Conservation (phyloP, 2,329 filamentous ascomycete genomes). For the Apiospora arundinis region DNA sequence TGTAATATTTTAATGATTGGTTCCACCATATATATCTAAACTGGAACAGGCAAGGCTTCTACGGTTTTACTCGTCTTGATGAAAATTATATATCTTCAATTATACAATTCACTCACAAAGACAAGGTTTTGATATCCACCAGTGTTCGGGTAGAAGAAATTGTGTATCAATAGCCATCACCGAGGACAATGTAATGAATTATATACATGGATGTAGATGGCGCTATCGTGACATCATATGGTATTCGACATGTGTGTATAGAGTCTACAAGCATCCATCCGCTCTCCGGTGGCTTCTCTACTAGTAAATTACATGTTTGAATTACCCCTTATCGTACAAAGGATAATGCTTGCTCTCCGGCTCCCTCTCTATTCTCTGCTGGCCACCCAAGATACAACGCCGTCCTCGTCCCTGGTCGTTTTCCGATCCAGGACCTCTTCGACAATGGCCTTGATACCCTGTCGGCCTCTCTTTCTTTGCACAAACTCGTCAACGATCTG, state of each 20-base stretch:
- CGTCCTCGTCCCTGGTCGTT: slow-evolving; percentile 50
- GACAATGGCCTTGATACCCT: slow-evolving; percentile 73
- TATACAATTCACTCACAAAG: too few species aligned
- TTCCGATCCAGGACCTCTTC: slow-evolving; percentile 71
- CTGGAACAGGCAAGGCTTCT: too few species aligned
- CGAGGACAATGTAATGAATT: not conserved
- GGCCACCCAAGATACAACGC: slow-evolving; percentile 43
- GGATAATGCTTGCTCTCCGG: slow-evolving; percentile 1
- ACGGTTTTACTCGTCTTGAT: too few species aligned
- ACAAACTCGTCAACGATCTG: slow-evolving; percentile 71
- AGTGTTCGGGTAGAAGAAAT: too few species aligned
- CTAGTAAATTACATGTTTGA: slow-evolving; percentile 28
- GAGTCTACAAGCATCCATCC: not conserved
- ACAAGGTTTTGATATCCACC: too few species aligned
- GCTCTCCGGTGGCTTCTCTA: not conserved
- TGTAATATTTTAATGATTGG: too few species aligned
- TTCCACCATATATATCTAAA: too few species aligned
- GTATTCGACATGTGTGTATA: slow-evolving; percentile 6
- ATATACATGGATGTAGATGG: not conserved
- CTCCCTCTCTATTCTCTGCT: slow-evolving; percentile 41
- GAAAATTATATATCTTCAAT: too few species aligned
- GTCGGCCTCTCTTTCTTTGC: slow-evolving; percentile 64
- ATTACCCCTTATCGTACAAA: slow-evolving; percentile 18
- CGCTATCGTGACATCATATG: slow-evolving; percentile 7
- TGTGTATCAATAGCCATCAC: too few species aligned